Evolutionary conservation across 257 asterid species (phyloP), one percentile per base, ranked within the genome.

Genomic region (Nicotiana tomentosiformis): DNA sequence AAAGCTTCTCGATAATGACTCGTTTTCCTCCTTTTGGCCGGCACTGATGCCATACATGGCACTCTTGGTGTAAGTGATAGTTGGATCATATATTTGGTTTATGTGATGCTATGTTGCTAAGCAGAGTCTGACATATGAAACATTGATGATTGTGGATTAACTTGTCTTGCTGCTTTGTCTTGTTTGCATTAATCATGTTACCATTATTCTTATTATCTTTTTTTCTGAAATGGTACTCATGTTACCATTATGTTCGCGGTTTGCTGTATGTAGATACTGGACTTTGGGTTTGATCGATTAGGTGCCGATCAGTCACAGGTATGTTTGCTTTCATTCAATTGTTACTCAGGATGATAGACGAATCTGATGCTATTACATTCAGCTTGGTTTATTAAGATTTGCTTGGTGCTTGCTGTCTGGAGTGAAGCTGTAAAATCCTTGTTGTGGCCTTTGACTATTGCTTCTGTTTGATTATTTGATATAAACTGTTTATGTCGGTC

Each of bases 231-330:
- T 57, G 78, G 39, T 84, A 61, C 81, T 90, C 57, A 80, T 84
- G 58, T n/a, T 77, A 69, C 55, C 85, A 56, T 61, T 88, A 82
- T 86, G 70, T 86, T 82, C 67, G 88, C 87, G 82, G 43, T 81
- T 82, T 77, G 89, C 87, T 82, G 43, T 81, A 39, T 88, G 83
- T 79, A 96, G 99, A 91, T 96, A 87, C 98, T 96, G 79, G 99
- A 96, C 90, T 96, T 96, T 78, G 99, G 92, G 85, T 94, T 96
- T 66, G 98, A 96, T 87, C 97, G 99, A 62, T 83, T 96, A 91
- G 99, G 99, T 66, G 98, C 98, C 80, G 98, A 92, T 87, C 97
- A 93, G 84, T 92, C 99, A 61, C 91, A 90, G 99, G 99, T 96
- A 89, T 64, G 76, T 43, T 32, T 26, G 80, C 43, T 74, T 74